Base-by-base conservation (phyloP, 139 green algal species). In the Edaphochlamys debaryana region DNA sequence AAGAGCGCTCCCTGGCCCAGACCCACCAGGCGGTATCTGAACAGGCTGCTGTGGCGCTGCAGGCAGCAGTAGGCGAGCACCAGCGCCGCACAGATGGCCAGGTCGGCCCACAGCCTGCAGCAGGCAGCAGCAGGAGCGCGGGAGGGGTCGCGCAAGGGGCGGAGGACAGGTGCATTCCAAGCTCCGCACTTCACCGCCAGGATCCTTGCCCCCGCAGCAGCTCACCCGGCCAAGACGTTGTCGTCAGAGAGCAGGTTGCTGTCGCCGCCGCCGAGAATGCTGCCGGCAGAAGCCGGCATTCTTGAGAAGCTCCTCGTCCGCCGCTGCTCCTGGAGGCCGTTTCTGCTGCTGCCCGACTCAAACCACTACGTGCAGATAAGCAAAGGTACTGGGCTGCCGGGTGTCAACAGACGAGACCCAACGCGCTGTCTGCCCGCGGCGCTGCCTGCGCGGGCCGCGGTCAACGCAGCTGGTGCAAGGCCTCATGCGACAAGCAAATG, bases 1-100 rank as follows among this genome's bases (percentile, higher is more conserved):
- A n/a, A n/a, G n/a, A n/a, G n/a, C n/a, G n/a, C n/a, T n/a, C n/a
- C n/a, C n/a, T n/a, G n/a, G n/a, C n/a, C n/a, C n/a, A n/a, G n/a
- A n/a, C n/a, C n/a, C 58, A 80, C 74, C 74, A 70, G 38, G 38
- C 75, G 60, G 37, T 72, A 82, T 17, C 75, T 38, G 75, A 70
- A 80, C 15, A 80, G 58, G 29, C 37, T 38, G 38, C 38, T n/a
- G 20, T 7, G 17, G 58, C 74, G 56, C 74, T 82, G 62, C 75
- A 82, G 75, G 40, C 54, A 62, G 62, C 75, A 52, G 60, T 72
- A 82, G 0, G 32, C 6, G 3, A 25, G 20, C 37, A 80, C 3
- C 73, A 80, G 56, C 37, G 69, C 20, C 3, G 7, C 2, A 11
- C 73, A 25, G 0, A 69, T 40, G 27, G 48, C 56, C 27, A 69